Base-by-base conservation (phyloP, 2,329 filamentous ascomycete genomes). In the Neonectria magnoliae region DNA sequence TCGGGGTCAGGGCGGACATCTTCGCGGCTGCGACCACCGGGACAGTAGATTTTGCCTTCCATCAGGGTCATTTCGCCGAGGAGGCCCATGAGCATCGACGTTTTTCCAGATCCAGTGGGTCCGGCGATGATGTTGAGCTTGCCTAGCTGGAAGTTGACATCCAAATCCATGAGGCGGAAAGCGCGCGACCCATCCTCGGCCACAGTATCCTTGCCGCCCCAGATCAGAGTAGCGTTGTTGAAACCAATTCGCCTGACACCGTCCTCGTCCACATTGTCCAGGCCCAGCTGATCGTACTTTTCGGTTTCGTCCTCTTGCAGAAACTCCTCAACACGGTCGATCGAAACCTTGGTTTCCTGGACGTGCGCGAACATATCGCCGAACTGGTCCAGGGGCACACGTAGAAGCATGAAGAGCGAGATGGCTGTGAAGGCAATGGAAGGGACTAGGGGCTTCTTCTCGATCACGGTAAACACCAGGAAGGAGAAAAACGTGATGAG, bases 311-410 rank as follows among this genome's bases (percentile, higher is more conserved):
- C 94, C 77, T 99, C 96, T 62, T 87, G 90, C 45, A 99, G 80
- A 74, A 98, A 99, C 72, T 97, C 92, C 76, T 99, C 95, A 8
- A 99, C 93, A 83, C 96, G 94, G 75, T 98, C 94, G 56, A 99
- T 90, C 0, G 96, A 99, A 20, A 99, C 95, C 81, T 97, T 97
- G 25, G 94, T 93, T 80, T 99, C 96, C 81, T 98, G 94, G 4
- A 99, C 94, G 80, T 98, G 96, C 11, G 96, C 96, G 75, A 98
- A 91, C 96, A 99, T 99, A 79, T 99, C 96, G 55, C 96, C 96
- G 58, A 99, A 86, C 80, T 98, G 95, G 78, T 99, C 96, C 50
- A 99, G 84, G 5, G 96, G 96, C 57, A 98, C 93, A 52, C 96
- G 91, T 14, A 99, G 89, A 44, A 99, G 89, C 77, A 94, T 94